These are phyloP conservation scores for Schwanniomyces pseudopolymorphus DNA, from an alignment of 805 yeast genomes.

Conservation along the genomic window DNA sequence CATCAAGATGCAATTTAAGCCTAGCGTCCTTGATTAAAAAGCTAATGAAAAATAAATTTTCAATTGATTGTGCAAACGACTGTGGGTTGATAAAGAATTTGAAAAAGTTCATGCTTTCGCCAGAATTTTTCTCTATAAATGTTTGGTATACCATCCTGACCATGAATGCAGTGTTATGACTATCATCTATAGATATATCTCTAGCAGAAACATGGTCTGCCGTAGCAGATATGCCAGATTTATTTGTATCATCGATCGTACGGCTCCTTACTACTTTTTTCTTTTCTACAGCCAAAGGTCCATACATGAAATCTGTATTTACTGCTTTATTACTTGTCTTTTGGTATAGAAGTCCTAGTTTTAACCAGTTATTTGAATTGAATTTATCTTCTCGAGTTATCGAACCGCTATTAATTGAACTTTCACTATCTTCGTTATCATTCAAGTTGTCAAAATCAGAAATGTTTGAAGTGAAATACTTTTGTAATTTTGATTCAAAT, in stretches of 20 bases:
- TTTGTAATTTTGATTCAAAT: conserved; percentile 38
- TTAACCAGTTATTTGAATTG: conserved; percentile 56
- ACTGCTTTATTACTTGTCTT: conserved; percentile 47
- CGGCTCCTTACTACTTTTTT: conserved; percentile 36
- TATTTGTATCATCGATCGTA: conserved; percentile 40
- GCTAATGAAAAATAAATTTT: conserved; percentile 80
- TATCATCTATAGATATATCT: conserved; percentile 50
- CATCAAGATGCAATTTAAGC: conserved; percentile 50
- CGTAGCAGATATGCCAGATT: conserved; percentile 38
- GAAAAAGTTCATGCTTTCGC: conserved; percentile 51
- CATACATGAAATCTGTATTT: conserved; percentile 62
- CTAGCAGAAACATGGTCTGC: conserved; percentile 55
- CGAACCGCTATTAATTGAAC: conserved; percentile 3
- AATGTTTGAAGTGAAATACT: conserved; percentile 22
- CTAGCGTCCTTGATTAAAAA: conserved; percentile 76
- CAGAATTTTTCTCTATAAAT: conserved; percentile 26
- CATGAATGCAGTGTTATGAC: conserved; percentile 63
- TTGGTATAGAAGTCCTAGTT: conserved; percentile 53
- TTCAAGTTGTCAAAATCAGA: conserved; percentile 11
- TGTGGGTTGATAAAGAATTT: conserved; percentile 70
- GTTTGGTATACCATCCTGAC: conserved; percentile 54
- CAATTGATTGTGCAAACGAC: conserved; percentile 77
- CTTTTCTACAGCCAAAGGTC: conserved; percentile 66
- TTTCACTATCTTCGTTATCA: conserved; percentile 9
- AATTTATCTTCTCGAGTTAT: conserved; percentile 27